Conservation (phyloP, 2,329 filamentous ascomycete species). For the Penicillium sp. region DNA sequence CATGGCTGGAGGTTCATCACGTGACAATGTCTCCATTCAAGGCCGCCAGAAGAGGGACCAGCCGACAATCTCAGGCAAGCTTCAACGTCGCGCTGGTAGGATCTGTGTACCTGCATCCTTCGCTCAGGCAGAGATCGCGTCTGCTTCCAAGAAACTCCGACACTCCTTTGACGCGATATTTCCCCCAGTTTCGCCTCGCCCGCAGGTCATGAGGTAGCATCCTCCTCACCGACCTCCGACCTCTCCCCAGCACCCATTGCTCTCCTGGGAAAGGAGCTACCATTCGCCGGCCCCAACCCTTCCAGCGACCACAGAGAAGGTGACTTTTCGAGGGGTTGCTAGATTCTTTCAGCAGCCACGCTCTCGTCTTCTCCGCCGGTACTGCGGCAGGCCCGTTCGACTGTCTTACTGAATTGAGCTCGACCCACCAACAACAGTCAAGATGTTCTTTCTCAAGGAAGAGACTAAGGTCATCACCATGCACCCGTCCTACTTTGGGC, state of each 20-base stretch:
- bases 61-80: constrained; percentile 14
- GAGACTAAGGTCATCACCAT: constrained; percentile 92
- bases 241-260: background rate
- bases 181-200: background rate
- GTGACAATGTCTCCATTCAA: background rate
- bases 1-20: background rate
- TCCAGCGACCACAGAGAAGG: background rate
- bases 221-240: constrained; percentile 3
- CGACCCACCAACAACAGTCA: constrained; percentile 27
- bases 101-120: constrained; percentile 12
- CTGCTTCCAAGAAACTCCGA: background rate
- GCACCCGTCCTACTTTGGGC: constrained; percentile 95
- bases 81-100: constrained; percentile 12
- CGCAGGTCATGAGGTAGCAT: constrained; percentile 15
- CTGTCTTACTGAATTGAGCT: background rate
- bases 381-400: background rate
- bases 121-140: constrained; percentile 1
- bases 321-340: background rate
- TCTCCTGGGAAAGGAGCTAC: background rate
- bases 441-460: constrained; percentile 98
- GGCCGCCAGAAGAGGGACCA: background rate
- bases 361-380: background rate
- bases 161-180: background rate
- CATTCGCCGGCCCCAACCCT: background rate
- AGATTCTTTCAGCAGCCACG: no score